Evolutionary conservation across 139 green algal species (phyloP).

Genomic region (Diplosphaera chodatii): DNA sequence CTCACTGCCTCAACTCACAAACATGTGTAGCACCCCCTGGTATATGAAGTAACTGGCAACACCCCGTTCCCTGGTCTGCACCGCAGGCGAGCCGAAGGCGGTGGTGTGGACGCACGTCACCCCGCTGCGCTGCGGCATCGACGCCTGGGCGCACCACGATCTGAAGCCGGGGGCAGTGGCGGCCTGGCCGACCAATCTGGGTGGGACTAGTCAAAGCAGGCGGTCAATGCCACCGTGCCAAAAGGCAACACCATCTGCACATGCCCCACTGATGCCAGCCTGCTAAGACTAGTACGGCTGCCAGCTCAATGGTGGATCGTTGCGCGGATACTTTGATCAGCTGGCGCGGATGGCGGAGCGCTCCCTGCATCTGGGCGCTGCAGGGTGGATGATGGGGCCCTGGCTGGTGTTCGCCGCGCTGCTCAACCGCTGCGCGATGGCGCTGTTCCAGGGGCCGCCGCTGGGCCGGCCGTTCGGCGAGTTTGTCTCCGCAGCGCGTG

Average conservation of each 20-base stretch:
- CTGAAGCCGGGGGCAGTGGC: conserved; percentile 59
- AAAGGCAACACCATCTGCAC: no score
- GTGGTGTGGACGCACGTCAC: conserved; percentile 88
- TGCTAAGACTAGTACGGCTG: no score
- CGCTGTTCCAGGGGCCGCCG: conserved; percentile 74
- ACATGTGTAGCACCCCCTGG: no score
- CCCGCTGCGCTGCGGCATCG: conserved; percentile 62
- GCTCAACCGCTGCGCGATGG: conserved; percentile 77
- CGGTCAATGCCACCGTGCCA: no score
- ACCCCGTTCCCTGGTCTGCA: no score
- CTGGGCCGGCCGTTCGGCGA: conserved; percentile 61
- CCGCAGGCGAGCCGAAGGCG: conserved; percentile 87
- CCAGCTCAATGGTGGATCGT: no score
- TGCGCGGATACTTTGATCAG: no score
- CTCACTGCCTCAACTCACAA: no score
- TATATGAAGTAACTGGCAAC: no score
- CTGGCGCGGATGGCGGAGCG: no score
- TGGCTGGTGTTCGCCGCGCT: conserved; percentile 84
- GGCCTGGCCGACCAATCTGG: conserved; percentile 87
- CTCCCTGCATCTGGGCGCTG: background rate
- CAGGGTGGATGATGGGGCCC: conserved; percentile 93
- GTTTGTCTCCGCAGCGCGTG: conserved; percentile 62
- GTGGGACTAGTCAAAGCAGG: no score
- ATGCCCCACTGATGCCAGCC: no score
- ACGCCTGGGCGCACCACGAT: conserved; percentile 71